These are phyloP conservation scores for Monsonia emarginata DNA, from an alignment of 441 rosid genomes.

Conservation along the genomic window DNA sequence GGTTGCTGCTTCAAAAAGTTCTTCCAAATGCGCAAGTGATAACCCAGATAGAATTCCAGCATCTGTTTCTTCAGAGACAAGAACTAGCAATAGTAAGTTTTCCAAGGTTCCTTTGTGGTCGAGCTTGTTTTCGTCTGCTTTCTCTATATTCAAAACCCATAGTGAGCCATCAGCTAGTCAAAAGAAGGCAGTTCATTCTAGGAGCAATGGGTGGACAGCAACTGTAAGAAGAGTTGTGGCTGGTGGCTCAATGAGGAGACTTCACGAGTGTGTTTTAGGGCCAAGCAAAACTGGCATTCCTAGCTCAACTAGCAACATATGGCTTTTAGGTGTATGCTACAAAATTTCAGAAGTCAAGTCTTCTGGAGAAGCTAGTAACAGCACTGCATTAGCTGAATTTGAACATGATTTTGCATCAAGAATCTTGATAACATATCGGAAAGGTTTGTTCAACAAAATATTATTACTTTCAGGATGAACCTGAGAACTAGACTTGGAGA, in stretches of 20 bases:
- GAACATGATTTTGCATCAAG: conserved; percentile 64
- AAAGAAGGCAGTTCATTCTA: conserved; percentile 30
- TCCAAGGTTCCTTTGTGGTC: conserved; percentile 51
- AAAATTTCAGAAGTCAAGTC: conserved; percentile 43
- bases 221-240: conserved; percentile 55
- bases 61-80: conserved; percentile 39
- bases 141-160: conserved; percentile 48
- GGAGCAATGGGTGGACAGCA: conserved; percentile 60
- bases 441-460: conserved; percentile 37
- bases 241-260: conserved; percentile 70
- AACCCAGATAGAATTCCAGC: conserved; percentile 27
- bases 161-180: conserved; percentile 37
- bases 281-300: conserved; percentile 53
- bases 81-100: conserved; percentile 30
- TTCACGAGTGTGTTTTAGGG: conserved; percentile 78
- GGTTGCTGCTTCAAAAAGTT: conserved; percentile 37
- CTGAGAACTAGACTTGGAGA: not conserved
- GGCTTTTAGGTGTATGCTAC: conserved; percentile 78
- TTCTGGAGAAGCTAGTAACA: conserved; percentile 29
- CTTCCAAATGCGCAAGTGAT: conserved; percentile 35
- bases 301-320: conserved; percentile 52
- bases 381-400: conserved; percentile 42
- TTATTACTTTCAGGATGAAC: not conserved
- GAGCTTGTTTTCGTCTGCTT: conserved; percentile 50
- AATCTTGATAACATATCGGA: conserved; percentile 69